A percentile compares a stretch with the other conserved stretches of the same genome.
Evolutionary conservation across 2,329 filamentous ascomycete species (phyloP).

Genomic region (Fusarium sulawesiense): DNA sequence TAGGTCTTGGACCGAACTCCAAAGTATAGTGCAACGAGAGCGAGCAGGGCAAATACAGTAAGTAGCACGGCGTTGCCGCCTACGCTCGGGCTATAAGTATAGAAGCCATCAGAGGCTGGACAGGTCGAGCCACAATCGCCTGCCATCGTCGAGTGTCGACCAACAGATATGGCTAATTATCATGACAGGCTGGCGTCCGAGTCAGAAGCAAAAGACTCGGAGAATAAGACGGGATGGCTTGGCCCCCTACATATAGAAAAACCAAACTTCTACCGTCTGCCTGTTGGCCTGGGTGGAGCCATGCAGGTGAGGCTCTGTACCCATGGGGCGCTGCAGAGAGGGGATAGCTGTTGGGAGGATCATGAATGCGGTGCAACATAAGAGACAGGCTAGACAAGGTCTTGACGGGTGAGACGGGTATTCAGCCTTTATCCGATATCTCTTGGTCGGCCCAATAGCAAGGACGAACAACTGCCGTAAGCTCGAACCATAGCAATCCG

Average conservation of each 20-base stretch:
- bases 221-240: slow-evolving; percentile 35
- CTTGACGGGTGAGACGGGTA: slow-evolving; percentile 25
- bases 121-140: slow-evolving; percentile 52
- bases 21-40: slow-evolving; percentile 53
- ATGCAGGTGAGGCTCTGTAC: slow-evolving; percentile 46
- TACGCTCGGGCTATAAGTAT: slow-evolving; percentile 52
- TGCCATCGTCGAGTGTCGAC: slow-evolving; percentile 49
- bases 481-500: slow-evolving; percentile 20
- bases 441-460: slow-evolving; percentile 24
- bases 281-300: slow-evolving; percentile 29
- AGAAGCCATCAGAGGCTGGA: slow-evolving; percentile 52
- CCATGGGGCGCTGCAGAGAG: slow-evolving; percentile 31
- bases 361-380: slow-evolving; percentile 37
- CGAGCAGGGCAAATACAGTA: slow-evolving; percentile 54
- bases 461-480: slow-evolving; percentile 34
- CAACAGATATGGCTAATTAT: slow-evolving; percentile 33
- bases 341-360: slow-evolving; percentile 35
- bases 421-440: slow-evolving; percentile 19
- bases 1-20: slow-evolving; percentile 55
- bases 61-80: slow-evolving; percentile 57
- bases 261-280: slow-evolving; percentile 22
- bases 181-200: slow-evolving; percentile 42
- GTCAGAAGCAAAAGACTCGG: slow-evolving; percentile 21
- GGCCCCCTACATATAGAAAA: slow-evolving; percentile 45
- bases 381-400: slow-evolving; percentile 31